Evolutionary conservation across 495 filamentous ascomycete genomes (phyloP), one percentile per base, ranked within the genome.

Genomic region (Saxophila tyrrhenica): DNA sequence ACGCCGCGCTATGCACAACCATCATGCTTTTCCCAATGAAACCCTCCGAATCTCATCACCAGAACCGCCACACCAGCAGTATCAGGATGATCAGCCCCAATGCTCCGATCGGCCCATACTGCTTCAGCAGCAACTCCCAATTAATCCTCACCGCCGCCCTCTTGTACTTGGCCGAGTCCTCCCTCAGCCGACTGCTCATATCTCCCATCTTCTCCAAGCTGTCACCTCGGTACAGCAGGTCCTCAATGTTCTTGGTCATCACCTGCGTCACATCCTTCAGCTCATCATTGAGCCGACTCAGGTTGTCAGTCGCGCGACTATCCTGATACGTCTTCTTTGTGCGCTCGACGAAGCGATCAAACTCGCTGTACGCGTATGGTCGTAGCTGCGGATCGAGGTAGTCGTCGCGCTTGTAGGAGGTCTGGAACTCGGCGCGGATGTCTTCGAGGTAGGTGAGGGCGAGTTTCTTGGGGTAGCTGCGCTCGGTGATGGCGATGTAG

Each of bases 161-260:
- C 63, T 81, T 80, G 70, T 99, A 99, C 68, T 95, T 95, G 70
- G 81, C 85, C 65, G 85, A 91, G 67, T 99, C 92, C 62, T 99
- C 92, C 43, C 85, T 75, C 67, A 99, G 65, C 55, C 89, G 70
- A 39, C 79, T 81, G 47, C 86, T 92, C 70, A 97, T 79, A 71
- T 97, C 92, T 24, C 92, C 94, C 92, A 99, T 99, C 51, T 87
- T 78, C 82, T 99, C 94, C 57, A 99, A 70, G 64, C 84, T 92
- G 65, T 97, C 92, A 9, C 92, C 92, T 51, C 92, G 77, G 65
- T 99, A 99, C 54, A 99, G 69, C 65, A 99, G 70, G 67, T 99
- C 92, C 73, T 99, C 92, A 64, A 99, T 99, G 68, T 99, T 99
- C 78, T 97, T 99, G 29, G 92, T 97, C 92, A 99, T 99, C 59